Evolutionary conservation across 1,284 basidiomycete genomes (phyloP).

Genomic region (Malassezia restricta): DNA sequence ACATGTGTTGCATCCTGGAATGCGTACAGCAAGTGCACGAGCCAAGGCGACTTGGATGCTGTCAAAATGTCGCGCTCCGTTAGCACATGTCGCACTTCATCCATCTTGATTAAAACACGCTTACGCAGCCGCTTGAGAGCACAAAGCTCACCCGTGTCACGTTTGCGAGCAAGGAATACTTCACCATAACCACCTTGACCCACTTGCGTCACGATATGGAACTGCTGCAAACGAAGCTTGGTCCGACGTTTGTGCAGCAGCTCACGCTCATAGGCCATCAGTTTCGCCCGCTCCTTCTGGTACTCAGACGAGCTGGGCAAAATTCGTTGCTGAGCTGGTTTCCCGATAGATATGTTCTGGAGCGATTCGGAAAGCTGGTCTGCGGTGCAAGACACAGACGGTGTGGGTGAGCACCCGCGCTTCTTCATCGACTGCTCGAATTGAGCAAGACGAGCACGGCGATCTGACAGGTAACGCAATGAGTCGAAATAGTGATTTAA

Average conservation of each 20-base stretch:
- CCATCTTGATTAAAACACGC: constrained; percentile 44
- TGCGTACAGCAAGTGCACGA: constrained; percentile 41
- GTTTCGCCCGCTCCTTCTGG: constrained; percentile 24
- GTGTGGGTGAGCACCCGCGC: constrained; percentile 12
- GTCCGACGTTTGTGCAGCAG: constrained; percentile 40
- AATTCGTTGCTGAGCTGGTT: not conserved
- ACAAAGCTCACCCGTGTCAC: constrained; percentile 44
- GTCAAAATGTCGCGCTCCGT: constrained; percentile 44
- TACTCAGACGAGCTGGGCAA: constrained; percentile 56
- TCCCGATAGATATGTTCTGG: not conserved
- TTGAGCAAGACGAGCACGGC: constrained; percentile 51
- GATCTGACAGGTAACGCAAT: constrained; percentile 36
- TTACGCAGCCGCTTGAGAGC: constrained; percentile 44
- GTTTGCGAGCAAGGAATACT: constrained; percentile 43
- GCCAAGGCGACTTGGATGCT: constrained; percentile 43
- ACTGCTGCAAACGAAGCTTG: constrained; percentile 40
- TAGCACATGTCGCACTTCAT: constrained; percentile 45
- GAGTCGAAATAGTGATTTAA: constrained; percentile 46
- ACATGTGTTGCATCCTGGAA: constrained; percentile 45
- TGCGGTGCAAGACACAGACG: not conserved
- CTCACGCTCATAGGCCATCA: constrained; percentile 36
- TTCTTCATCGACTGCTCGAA: constrained; percentile 55
- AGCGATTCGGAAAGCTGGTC: constrained; percentile 1
- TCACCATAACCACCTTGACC: constrained; percentile 45
- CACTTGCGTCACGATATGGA: constrained; percentile 46